Conservation (phyloP, 768 basidiomycete species). For the Russula sp. region DNA sequence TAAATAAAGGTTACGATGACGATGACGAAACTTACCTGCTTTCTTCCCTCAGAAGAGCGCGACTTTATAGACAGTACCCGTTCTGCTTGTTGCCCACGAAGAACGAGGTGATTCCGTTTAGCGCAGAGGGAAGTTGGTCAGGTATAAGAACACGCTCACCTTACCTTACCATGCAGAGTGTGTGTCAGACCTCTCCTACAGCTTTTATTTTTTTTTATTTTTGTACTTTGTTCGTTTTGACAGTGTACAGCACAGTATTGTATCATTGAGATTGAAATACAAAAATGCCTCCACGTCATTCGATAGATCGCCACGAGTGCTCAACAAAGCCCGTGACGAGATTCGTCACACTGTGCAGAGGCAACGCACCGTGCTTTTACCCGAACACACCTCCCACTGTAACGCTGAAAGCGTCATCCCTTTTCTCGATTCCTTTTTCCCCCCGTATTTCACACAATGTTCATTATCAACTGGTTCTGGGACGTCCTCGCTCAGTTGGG, state of each 20-base stretch:
- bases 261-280: neutral
- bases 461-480: constrained; percentile 94
- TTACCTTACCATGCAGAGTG: constrained; percentile 41
- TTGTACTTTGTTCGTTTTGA: neutral
- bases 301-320: neutral
- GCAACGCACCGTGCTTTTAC: neutral
- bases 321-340: neutral
- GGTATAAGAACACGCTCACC: constrained; percentile 55
- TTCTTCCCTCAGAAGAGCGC: constrained; percentile 34
- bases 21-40: neutral
- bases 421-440: constrained; percentile 26
- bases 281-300: constrained; percentile 3
- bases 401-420: constrained; percentile 7
- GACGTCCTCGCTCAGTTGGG: constrained; percentile 91
- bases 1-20: constrained; percentile 6
- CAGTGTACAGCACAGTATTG: neutral
- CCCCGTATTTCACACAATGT: constrained; percentile 47
- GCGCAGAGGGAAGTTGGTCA: constrained; percentile 52
- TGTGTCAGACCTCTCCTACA: constrained; percentile 63
- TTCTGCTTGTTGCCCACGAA: constrained; percentile 36
- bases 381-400: constrained; percentile 1
- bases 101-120: constrained; percentile 64
- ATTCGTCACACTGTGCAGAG: constrained; percentile 1
- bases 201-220: neutral
- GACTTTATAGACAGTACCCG: constrained; percentile 72